Conservation (phyloP, 2,329 filamentous ascomycete genomes). For the Penicillium italicum region DNA sequence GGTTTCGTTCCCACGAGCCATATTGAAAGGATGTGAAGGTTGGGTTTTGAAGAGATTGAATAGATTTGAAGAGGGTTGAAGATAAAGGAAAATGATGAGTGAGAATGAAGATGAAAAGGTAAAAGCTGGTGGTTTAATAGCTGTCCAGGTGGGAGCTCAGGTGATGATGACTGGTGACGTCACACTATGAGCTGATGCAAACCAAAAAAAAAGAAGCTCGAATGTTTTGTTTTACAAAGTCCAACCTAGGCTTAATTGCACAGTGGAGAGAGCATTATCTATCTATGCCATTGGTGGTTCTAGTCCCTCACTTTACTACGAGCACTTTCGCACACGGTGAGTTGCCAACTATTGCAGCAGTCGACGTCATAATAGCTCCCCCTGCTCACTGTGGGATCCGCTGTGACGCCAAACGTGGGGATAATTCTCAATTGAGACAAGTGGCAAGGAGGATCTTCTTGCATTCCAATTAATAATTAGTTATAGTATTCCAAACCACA, state of each 20-base stretch:
- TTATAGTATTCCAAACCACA: not conserved
- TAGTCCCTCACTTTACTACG: constrained; percentile 6
- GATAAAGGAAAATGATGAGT: not conserved
- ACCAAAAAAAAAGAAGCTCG: constrained; percentile 7
- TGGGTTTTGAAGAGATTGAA: not conserved
- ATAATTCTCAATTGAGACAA: not conserved
- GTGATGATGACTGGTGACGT: constrained; percentile 26
- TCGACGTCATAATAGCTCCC: constrained; percentile 10
- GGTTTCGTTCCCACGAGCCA: constrained; percentile 67
- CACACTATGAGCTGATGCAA: constrained; percentile 10
- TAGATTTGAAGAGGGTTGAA: constrained; percentile 10
- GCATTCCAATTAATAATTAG: constrained; percentile 8
- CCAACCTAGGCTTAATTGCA: no score
- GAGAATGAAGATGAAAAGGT: not conserved
- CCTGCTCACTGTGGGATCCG: constrained; percentile 1
- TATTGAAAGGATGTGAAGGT: constrained; percentile 35
- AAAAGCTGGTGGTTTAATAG: constrained; percentile 7
- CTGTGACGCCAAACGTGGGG: constrained; percentile 9
- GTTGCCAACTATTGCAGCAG: constrained; percentile 7
- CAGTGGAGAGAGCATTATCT: no score
- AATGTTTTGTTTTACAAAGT: not conserved
- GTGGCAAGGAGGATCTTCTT: constrained; percentile 5
- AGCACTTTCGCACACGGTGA: constrained; percentile 8
- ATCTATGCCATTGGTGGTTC: not conserved
- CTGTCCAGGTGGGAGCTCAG: not conserved